Evolutionary conservation across 2,329 filamentous ascomycete genomes (phyloP).

Genomic region (Sarocladium kiliense): DNA sequence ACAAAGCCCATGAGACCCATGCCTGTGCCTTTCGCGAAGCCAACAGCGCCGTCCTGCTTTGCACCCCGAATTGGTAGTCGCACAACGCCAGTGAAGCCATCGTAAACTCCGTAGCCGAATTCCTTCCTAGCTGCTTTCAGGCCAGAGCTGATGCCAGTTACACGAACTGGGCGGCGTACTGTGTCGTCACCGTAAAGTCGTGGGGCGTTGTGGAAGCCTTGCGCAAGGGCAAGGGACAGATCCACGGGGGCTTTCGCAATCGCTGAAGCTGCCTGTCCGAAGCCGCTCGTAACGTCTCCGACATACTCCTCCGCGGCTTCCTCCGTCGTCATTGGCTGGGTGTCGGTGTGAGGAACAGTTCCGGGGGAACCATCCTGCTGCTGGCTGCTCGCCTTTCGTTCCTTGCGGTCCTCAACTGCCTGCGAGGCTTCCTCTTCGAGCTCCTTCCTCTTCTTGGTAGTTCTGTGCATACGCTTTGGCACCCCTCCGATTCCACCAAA

Average conservation of each 20-base stretch:
- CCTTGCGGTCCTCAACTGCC: conserved; percentile 5
- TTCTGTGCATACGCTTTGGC: conserved; percentile 56
- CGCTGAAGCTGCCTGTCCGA: conserved; percentile 45
- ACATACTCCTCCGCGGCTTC: conserved; percentile 33
- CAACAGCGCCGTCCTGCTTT: conserved; percentile 42
- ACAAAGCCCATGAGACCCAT: conserved; percentile 61
- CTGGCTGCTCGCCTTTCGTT: conserved; percentile 10
- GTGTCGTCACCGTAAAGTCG: conserved; percentile 66
- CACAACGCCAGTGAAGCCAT: conserved; percentile 59
- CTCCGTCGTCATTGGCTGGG: conserved; percentile 13
- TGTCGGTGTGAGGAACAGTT: conserved; percentile 11
- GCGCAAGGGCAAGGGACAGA: conserved; percentile 55
- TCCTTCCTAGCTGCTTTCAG: conserved; percentile 56
- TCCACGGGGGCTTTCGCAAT: conserved; percentile 55
- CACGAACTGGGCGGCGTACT: conserved; percentile 56
- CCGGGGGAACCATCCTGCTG: conserved; percentile 9
- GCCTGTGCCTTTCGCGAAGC: conserved; percentile 49
- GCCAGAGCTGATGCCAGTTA: conserved; percentile 62
- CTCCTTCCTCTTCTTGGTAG: conserved; percentile 47
- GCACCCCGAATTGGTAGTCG: conserved; percentile 54
- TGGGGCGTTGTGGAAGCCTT: conserved; percentile 68
- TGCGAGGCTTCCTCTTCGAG: conserved; percentile 36
- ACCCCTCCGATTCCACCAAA: conserved; percentile 60
- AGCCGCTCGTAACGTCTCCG: conserved; percentile 45
- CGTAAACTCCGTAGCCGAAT: conserved; percentile 59